These are phyloP conservation scores for Mycena rosella DNA, from an alignment of 768 basidiomycete genomes.

Conservation along the genomic window DNA sequence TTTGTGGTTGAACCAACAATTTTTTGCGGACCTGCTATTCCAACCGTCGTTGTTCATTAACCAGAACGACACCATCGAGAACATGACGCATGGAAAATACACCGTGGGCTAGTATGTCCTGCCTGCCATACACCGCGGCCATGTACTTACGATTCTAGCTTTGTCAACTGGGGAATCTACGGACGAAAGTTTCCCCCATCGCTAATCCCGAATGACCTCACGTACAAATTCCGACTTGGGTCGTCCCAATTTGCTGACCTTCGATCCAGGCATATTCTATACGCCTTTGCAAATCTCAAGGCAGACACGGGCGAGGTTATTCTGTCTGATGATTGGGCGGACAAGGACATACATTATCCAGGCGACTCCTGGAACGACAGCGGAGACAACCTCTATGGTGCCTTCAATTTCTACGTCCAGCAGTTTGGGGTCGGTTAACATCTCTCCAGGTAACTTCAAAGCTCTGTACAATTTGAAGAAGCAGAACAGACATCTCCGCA, in stretches of 20 bases:
- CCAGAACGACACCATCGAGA: too few relatives aligned
- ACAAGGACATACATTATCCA: conserved; percentile 96
- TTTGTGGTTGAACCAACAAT: conserved; percentile 25
- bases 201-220: conserved; percentile 87
- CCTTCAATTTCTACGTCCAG: neutral
- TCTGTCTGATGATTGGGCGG: conserved; percentile 93
- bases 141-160: conserved; percentile 55
- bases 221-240: conserved; percentile 62
- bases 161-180: conserved; percentile 95
- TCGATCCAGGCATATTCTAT: conserved; percentile 80
- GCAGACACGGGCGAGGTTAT: conserved; percentile 88
- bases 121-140: neutral
- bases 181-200: conserved; percentile 92
- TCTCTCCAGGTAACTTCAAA: conserved; percentile 78
- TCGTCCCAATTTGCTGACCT: conserved; percentile 18
- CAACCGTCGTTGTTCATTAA: neutral
- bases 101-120: conserved; percentile 84
- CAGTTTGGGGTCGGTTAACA: neutral
- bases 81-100: conserved; percentile 67
- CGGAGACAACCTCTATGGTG: conserved; percentile 89
- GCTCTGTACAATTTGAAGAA: conserved; percentile 94
- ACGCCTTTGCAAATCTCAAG: conserved; percentile 92
- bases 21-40: conserved; percentile 16
- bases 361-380: conserved; percentile 95
- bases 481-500: conserved; percentile 81